A percentile compares a stretch with the other conserved stretches of the same genome.
phyloP scores from a whole-genome alignment of 2,329 filamentous ascomycete species.

The Neofusicoccum kwambonambiense region DNA sequence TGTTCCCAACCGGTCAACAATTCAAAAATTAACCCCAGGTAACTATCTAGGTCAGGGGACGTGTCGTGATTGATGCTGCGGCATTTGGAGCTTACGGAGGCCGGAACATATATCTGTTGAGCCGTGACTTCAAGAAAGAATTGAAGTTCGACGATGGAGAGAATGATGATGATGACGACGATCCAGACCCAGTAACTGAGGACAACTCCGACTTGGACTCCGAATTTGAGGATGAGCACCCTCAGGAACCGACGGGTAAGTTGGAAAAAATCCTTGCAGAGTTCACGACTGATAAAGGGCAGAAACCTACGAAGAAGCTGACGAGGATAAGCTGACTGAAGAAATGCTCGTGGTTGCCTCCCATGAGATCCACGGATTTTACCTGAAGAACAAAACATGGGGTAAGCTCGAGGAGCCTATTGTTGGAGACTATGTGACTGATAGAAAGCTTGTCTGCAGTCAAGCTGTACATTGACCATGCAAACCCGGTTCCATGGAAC shows the following conservation, averaged over 20 bases:
- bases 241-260: not conserved
- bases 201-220: not conserved
- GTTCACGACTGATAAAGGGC: not conserved
- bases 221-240: not conserved
- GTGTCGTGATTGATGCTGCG: slow-evolving; percentile 51
- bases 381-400: slow-evolving; percentile 34
- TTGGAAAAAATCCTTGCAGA: not conserved
- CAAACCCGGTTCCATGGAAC: slow-evolving; percentile 31
- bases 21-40: slow-evolving; percentile 25
- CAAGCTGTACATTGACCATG: slow-evolving; percentile 22
- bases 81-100: not conserved
- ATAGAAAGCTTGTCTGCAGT: not conserved
- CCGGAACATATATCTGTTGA: not conserved
- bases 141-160: not conserved
- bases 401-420: slow-evolving; percentile 13
- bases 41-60: slow-evolving; percentile 46
- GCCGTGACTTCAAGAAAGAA: not conserved
- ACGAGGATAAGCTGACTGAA: slow-evolving; percentile 17
- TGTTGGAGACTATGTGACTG: not conserved
- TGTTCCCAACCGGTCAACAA: slow-evolving; percentile 18
- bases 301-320: not conserved
- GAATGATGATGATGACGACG: not conserved
- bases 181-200: not conserved
- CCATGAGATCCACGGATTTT: slow-evolving; percentile 31
- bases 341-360: slow-evolving; percentile 25